A percentile compares a stretch with the other conserved stretches of the same genome.
These are phyloP conservation scores for Erodium trifolium DNA, from an alignment of 441 rosid species.

Conservation along the genomic window DNA sequence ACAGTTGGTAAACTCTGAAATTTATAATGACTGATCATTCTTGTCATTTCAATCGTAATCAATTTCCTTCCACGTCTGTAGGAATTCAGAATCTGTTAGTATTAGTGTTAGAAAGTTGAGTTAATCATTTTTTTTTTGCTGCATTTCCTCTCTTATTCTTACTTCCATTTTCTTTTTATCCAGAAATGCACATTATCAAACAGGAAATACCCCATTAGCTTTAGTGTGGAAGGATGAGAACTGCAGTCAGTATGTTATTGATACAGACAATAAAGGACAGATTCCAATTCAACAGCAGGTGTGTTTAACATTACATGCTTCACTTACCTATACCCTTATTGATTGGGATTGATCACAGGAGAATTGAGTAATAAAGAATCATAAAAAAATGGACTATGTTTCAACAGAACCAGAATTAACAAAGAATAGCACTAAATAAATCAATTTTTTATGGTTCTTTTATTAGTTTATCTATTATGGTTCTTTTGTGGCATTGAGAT, in stretches of 20 bases:
- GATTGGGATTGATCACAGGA: not conserved
- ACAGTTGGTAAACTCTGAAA: not conserved
- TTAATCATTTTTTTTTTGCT: not conserved
- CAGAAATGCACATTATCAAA: conserved; percentile 87
- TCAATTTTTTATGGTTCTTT: not conserved
- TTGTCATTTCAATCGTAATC: too few relatives aligned
- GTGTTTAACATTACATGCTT: conserved; percentile 14
- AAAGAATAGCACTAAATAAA: not conserved
- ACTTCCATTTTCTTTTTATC: conserved; percentile 13
- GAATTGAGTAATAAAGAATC: not conserved
- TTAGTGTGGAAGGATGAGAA: conserved; percentile 94
- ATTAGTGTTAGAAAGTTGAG: not conserved
- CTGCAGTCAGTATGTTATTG: conserved; percentile 89
- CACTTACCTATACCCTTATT: not conserved
- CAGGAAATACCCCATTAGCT: conserved; percentile 80
- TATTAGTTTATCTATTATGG: not conserved
- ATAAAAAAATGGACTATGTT: not conserved
- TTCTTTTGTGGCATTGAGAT: not conserved
- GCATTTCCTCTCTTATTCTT: not conserved
- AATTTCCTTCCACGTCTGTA: too few relatives aligned
- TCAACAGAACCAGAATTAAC: not conserved
- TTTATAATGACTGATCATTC: too few relatives aligned
- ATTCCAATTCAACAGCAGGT: conserved; percentile 75
- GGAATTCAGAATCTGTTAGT: too few relatives aligned
- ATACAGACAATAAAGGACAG: conserved; percentile 83